Conservation (phyloP, 345 rosid species). For the Brassica incana region DNA sequence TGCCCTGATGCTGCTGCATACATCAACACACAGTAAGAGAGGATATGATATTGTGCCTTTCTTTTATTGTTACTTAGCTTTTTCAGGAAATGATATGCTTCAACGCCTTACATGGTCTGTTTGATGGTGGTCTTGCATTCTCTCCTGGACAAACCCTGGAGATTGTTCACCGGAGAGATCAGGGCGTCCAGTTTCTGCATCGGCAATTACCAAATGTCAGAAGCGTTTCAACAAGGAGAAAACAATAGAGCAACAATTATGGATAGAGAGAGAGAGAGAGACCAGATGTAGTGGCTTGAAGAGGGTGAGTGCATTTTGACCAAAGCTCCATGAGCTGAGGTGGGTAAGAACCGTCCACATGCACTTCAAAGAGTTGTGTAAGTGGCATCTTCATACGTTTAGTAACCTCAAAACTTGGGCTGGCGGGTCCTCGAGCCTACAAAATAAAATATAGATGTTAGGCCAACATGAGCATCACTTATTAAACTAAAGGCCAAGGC, state of each 20-base stretch:
- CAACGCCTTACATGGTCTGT: slow-evolving; percentile 49
- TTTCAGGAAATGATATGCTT: slow-evolving; percentile 13
- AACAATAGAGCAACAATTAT: slow-evolving; percentile 11
- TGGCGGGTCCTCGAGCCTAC: slow-evolving; percentile 44
- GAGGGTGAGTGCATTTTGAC: slow-evolving; percentile 56
- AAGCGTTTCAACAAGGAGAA: slow-evolving; percentile 24
- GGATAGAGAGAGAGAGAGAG: slow-evolving; percentile 40
- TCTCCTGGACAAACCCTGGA: slow-evolving; percentile 44
- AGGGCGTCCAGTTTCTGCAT: slow-evolving; percentile 54
- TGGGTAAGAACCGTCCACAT: slow-evolving; percentile 55
- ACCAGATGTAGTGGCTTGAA: slow-evolving; percentile 59
- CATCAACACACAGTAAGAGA: slow-evolving; percentile 39
- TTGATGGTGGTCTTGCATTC: slow-evolving; percentile 43
- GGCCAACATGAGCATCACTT: slow-evolving; percentile 15
- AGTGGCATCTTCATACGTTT: slow-evolving; percentile 74
- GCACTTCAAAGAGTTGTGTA: slow-evolving; percentile 48
- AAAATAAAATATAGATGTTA: slow-evolving; percentile 15
- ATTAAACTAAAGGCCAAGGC: slow-evolving; percentile 1
- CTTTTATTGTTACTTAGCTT: slow-evolving; percentile 5
- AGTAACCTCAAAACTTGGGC: slow-evolving; percentile 47
- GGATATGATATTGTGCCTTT: slow-evolving; percentile 1
- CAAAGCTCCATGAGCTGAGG: slow-evolving; percentile 64
- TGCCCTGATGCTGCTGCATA: slow-evolving; percentile 58
- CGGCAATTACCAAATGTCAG: slow-evolving; percentile 16
- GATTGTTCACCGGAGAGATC: slow-evolving; percentile 53